Evolutionary conservation across 2,329 filamentous ascomycete genomes (phyloP).

Genomic region (Monosporascus ibericus): DNA sequence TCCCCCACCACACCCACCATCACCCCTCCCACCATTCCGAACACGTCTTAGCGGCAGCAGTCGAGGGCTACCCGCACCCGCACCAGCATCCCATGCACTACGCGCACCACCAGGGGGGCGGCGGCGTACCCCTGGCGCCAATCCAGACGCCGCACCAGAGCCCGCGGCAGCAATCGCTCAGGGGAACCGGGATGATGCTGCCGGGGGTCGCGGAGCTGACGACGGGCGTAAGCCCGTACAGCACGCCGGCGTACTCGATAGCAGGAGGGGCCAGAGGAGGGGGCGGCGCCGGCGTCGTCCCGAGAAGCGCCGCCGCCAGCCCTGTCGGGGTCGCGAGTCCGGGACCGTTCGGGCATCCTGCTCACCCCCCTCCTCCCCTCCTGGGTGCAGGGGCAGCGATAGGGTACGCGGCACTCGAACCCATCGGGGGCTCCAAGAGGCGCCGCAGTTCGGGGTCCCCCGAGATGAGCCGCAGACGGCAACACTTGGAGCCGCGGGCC

Average conservation of each 20-base stretch:
- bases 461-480: conserved; percentile 4
- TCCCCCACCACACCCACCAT: conserved; percentile 21
- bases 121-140: neutral
- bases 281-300: no score
- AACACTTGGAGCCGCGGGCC: neutral
- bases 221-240: conserved; percentile 56
- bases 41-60: conserved; percentile 12
- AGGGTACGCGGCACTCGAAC: conserved; percentile 32
- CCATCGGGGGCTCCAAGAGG: conserved; percentile 40
- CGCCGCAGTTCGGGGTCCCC: conserved; percentile 42
- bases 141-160: conserved; percentile 16
- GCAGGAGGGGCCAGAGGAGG: conserved; percentile 15
- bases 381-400: conserved; percentile 5
- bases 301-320: conserved; percentile 30
- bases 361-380: conserved; percentile 16
- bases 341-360: conserved; percentile 28
- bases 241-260: conserved; percentile 48
- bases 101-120: neutral
- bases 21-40: conserved; percentile 17
- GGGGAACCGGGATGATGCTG: conserved; percentile 38
- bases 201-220: conserved; percentile 59
- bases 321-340: conserved; percentile 34
- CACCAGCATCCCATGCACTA: neutral
- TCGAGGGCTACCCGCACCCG: neutral
- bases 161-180: conserved; percentile 28